Evolutionary conservation across 306 rosid genomes (phyloP).

Genomic region (Prinsepia uniflora): DNA sequence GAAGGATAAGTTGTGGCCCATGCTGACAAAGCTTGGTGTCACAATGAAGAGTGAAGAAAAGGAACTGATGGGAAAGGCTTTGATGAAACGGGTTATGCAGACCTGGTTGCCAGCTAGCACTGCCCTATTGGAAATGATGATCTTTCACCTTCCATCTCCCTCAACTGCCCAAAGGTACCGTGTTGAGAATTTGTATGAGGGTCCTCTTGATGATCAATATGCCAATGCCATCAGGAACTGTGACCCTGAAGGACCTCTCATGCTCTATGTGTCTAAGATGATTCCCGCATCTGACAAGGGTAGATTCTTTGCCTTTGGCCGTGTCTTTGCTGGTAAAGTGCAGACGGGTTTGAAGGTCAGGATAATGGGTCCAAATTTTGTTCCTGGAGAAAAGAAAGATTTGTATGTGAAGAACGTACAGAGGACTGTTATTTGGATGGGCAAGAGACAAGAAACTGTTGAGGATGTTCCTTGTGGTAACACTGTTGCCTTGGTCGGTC

Average conservation of each 20-base stretch:
- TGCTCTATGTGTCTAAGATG: constrained; percentile 96
- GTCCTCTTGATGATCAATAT: constrained; percentile 82
- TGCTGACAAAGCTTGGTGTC: constrained; percentile 70
- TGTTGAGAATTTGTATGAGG: constrained; percentile 93
- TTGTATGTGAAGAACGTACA: constrained; percentile 81
- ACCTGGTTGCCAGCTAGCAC: constrained; percentile 89
- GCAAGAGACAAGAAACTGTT: constrained; percentile 87
- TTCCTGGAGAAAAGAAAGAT: constrained; percentile 90
- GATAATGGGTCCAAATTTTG: constrained; percentile 93
- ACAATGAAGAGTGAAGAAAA: constrained; percentile 77
- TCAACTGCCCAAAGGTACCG: constrained; percentile 73
- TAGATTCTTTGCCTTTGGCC: constrained; percentile 87
- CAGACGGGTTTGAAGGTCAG: constrained; percentile 92
- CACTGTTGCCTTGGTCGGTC: constrained; percentile 85
- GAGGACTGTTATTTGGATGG: constrained; percentile 98
- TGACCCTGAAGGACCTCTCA: constrained; percentile 90
- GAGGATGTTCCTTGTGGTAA: constrained; percentile 96
- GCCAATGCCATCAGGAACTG: constrained; percentile 81
- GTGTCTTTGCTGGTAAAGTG: constrained; percentile 83
- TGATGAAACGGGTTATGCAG: constrained; percentile 98
- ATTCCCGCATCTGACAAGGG: constrained; percentile 98
- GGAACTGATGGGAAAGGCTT: constrained; percentile 69
- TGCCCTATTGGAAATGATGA: constrained; percentile 94
- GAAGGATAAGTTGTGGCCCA: constrained; percentile 95
- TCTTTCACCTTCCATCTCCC: constrained; percentile 87